These are phyloP conservation scores for Schizosaccharomyces octosporus DNA, from an alignment of 805 yeast species.

Conservation along the genomic window DNA sequence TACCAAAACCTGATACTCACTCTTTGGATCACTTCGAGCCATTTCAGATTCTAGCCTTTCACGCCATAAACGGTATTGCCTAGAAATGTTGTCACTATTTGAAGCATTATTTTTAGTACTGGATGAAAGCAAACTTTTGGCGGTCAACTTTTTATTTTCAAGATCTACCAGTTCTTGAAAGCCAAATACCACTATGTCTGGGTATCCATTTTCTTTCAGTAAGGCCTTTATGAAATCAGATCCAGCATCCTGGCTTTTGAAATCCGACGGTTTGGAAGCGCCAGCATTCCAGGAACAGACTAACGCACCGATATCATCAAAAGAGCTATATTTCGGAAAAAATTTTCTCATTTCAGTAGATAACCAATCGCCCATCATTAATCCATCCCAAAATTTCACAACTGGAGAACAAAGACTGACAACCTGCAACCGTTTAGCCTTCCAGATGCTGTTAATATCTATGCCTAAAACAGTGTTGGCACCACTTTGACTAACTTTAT, in stretches of 20 bases:
- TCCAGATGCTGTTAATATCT: conserved; percentile 7
- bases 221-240: conserved; percentile 7
- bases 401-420: conserved; percentile 10
- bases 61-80: conserved; percentile 14
- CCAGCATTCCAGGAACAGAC: conserved; percentile 21
- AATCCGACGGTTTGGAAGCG: conserved; percentile 14
- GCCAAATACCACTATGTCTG: conserved; percentile 62
- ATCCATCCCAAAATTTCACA: conserved; percentile 15
- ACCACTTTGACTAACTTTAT: conserved; percentile 9
- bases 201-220: conserved; percentile 15
- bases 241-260: conserved; percentile 9
- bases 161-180: conserved; percentile 76
- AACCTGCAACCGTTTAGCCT: conserved; percentile 9
- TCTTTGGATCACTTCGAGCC: conserved; percentile 12
- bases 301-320: conserved; percentile 11
- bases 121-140: conserved; percentile 25
- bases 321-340: conserved; percentile 11
- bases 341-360: conserved; percentile 11
- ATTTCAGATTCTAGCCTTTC: conserved; percentile 9
- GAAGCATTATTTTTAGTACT: conserved; percentile 25
- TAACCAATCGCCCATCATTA: conserved; percentile 14
- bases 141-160: conserved; percentile 61
- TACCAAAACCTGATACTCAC: conserved; percentile 30
- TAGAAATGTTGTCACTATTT: conserved; percentile 15
- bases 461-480: conserved; percentile 6